A percentile compares a stretch with the other conserved stretches of the same genome.
Evolutionary conservation across 257 asterid genomes (phyloP).

Genomic region (Solanum medicagineum): DNA sequence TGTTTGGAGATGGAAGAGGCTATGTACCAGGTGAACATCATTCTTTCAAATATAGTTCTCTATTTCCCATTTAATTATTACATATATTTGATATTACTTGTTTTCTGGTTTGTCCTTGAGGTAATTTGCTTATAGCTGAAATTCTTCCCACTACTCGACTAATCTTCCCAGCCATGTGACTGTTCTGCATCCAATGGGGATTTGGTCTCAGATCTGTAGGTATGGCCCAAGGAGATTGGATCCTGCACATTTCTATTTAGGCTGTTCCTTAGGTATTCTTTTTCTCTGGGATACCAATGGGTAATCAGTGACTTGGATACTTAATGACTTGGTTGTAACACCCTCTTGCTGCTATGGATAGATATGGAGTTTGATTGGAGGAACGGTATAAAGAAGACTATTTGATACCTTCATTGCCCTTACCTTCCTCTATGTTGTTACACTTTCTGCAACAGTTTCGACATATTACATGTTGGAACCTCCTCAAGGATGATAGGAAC

Average conservation of each 20-base stretch:
- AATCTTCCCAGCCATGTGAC: not conserved
- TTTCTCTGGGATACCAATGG: not conserved
- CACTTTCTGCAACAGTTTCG: not conserved
- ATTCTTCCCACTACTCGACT: not conserved
- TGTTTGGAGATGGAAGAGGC: constrained; percentile 76
- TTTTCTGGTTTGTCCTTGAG: not conserved
- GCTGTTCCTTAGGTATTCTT: not conserved
- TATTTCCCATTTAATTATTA: not conserved
- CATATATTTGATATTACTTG: not conserved
- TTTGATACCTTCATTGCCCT: not conserved
- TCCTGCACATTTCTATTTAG: not conserved
- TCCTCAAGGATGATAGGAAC: not conserved
- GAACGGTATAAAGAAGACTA: not conserved
- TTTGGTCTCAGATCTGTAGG: not conserved
- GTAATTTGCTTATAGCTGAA: not conserved
- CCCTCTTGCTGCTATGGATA: not conserved
- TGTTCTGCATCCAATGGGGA: not conserved
- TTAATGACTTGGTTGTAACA: not conserved
- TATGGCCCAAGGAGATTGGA: not conserved
- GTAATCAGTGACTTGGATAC: not conserved
- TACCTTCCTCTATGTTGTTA: not conserved
- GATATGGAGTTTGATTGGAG: not conserved
- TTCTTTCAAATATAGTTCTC: not conserved
- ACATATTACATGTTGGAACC: not conserved
- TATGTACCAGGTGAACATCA: constrained; percentile 48